Percentiles rank a stretch among this genome's conserved stretches.
phyloP scores from a whole-genome alignment of 805 yeast species.

The Candida odintsovae region DNA sequence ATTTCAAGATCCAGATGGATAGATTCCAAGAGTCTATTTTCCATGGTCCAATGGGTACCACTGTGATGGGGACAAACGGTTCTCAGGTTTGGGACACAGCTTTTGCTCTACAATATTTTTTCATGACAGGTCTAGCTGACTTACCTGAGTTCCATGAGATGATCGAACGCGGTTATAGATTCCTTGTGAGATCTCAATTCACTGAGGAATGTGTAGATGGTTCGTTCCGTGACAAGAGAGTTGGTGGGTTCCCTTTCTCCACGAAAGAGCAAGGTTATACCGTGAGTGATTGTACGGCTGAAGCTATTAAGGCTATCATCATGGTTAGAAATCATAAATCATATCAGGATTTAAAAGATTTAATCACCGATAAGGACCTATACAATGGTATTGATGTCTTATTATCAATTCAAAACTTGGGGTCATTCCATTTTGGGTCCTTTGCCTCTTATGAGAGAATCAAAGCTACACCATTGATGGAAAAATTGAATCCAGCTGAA shows the following conservation, averaged over 20 bases:
- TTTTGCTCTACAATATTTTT: constrained; percentile 78
- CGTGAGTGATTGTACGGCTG: constrained; percentile 96
- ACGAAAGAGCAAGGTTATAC: constrained; percentile 95
- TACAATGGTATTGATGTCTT: constrained; percentile 72
- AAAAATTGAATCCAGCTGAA: constrained; percentile 88
- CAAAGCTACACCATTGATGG: constrained; percentile 73
- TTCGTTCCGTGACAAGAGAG: constrained; percentile 74
- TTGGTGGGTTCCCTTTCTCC: constrained; percentile 95
- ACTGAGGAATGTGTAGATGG: constrained; percentile 72
- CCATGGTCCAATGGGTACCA: constrained; percentile 86
- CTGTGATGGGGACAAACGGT: constrained; percentile 96
- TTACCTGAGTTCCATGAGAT: constrained; percentile 57
- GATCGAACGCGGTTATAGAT: constrained; percentile 61
- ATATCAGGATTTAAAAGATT: constrained; percentile 42
- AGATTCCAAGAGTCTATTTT: constrained; percentile 74
- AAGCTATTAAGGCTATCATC: constrained; percentile 85
- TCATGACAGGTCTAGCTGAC: constrained; percentile 74
- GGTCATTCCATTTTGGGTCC: constrained; percentile 78
- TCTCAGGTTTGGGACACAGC: constrained; percentile 97
- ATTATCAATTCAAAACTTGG: constrained; percentile 70
- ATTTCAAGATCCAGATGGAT: constrained; percentile 47
- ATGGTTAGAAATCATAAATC: constrained; percentile 74
- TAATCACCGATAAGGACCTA: constrained; percentile 49
- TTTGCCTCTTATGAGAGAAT: constrained; percentile 88
- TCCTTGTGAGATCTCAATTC: constrained; percentile 79